Conservation (phyloP, 805 yeast genomes). For the Starmerella gropengiesseri region DNA sequence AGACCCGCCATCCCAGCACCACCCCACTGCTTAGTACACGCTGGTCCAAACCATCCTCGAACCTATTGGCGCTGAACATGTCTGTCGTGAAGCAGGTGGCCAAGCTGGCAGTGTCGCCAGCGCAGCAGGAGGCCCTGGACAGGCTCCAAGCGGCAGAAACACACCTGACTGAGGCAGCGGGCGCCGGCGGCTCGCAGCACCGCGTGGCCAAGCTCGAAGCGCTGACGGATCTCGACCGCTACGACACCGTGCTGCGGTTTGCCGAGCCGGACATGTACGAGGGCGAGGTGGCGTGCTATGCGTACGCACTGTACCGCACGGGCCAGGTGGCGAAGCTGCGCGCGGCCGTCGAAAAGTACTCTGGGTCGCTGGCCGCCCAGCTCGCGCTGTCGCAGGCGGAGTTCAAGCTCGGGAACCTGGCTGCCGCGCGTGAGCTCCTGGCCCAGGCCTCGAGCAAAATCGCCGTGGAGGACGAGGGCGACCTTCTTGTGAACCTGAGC, state of each 20-base stretch:
- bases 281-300: constrained; percentile 34
- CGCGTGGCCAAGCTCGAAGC: constrained; percentile 42
- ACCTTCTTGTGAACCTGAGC: constrained; percentile 48
- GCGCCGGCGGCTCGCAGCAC: constrained; percentile 28
- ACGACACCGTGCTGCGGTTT: constrained; percentile 38
- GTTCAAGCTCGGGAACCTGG: constrained; percentile 39
- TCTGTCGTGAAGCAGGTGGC: constrained; percentile 20
- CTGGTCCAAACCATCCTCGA: too few relatives aligned
- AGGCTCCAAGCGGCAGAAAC: constrained; percentile 29
- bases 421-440: constrained; percentile 34
- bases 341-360: constrained; percentile 16
- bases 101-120: constrained; percentile 14
- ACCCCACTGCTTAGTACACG: too few relatives aligned
- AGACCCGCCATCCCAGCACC: too few relatives aligned
- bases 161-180: constrained; percentile 25
- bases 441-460: constrained; percentile 27
- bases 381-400: constrained; percentile 46
- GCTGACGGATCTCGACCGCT: constrained; percentile 49
- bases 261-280: constrained; percentile 3
- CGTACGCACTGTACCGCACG: constrained; percentile 50
- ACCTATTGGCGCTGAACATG: constrained; percentile 3
- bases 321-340: constrained; percentile 35
- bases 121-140: constrained; percentile 28
- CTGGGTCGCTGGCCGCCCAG: constrained; percentile 26
- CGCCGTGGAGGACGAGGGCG: constrained; percentile 38